Base-by-base conservation (phyloP, 345 rosid species). In the Gynandropsis gynandra region DNA sequence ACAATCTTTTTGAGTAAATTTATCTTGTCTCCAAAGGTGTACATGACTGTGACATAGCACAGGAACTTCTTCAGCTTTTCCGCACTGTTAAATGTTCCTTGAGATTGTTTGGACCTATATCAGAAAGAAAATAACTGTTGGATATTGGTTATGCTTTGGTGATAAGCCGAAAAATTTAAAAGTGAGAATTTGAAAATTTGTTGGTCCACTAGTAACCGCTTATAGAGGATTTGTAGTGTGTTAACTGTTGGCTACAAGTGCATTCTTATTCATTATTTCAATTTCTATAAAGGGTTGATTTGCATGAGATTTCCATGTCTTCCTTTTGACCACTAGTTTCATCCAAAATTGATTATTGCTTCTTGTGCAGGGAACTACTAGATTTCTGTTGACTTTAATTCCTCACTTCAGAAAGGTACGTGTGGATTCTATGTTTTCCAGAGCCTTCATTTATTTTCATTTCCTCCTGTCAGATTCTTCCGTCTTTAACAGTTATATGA, bases 331-430 rank as follows among this genome's bases (percentile, higher is more conserved):
- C n/a, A 1, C 12, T 20, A 9, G 33, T 54, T 49, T 33, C 31
- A 43, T 32, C 4, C 41, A 31, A 39, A n/a, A 31, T 18, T 31
- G 45, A 52, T 16, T 44, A 4, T 21, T 42, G 0, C 13, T 35
- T 56, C 35, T 64, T 57, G 36, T 56, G 10, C 82, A 90, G 96
- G 98, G 96, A 48, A 55, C 59, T 9, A 74, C 82, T 10, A 80
- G 85, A 69, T 75, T 90, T 57, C 68, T 90, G 15, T 67, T 87
- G 55, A 90, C 98, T 29, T 62, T 73, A 42, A 90, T 90, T 64
- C 98, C 98, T 1, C 79, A 87, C 60, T 90, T 90, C 53, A 77
- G 95, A 53, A 82, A 87, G 95, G 96, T 90, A 56, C 45, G 18
- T 20, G 7, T 14, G 12, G 1, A 3, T 52, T 45, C 54, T 27